Evolutionary conservation across 1,139 yeast species (phyloP).

Genomic region (Pichia sp.): DNA sequence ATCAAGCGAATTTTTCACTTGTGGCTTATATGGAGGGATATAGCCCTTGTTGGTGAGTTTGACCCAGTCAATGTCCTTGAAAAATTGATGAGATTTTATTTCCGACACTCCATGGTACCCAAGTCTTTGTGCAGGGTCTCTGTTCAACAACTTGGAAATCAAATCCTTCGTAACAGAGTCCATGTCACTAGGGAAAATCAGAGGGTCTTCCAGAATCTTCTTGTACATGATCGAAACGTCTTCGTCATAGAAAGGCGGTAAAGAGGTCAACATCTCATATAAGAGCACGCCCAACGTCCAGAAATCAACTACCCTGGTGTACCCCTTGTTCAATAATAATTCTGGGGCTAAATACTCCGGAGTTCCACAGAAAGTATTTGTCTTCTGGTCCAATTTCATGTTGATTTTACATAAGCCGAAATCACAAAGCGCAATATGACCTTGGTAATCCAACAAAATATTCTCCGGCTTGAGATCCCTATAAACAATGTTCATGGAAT

Average conservation of each 20-base stretch:
- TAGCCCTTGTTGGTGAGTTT: conserved; percentile 81
- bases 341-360: conserved; percentile 98
- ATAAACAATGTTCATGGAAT: conserved; percentile 85
- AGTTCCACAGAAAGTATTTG: conserved; percentile 94
- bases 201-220: conserved; percentile 83
- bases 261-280: conserved; percentile 93
- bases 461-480: conserved; percentile 96
- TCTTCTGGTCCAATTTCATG: conserved; percentile 66
- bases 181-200: conserved; percentile 83
- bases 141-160: conserved; percentile 66
- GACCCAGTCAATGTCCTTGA: conserved; percentile 88
- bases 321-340: conserved; percentile 83
- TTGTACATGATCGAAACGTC: conserved; percentile 93
- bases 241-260: conserved; percentile 95
- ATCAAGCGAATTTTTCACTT: conserved; percentile 79
- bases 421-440: conserved; percentile 96
- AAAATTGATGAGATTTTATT: conserved; percentile 81
- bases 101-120: conserved; percentile 79
- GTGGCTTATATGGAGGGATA: conserved; percentile 94
- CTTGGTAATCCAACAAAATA: conserved; percentile 87
- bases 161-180: conserved; percentile 87
- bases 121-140: conserved; percentile 80
- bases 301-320: conserved; percentile 93
- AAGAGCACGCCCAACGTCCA: conserved; percentile 95
- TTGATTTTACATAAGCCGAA: conserved; percentile 93